A percentile compares a stretch with the other conserved stretches of the same genome.
Evolutionary conservation across 257 asterid genomes (phyloP).

Genomic region (Petunia secreta): DNA sequence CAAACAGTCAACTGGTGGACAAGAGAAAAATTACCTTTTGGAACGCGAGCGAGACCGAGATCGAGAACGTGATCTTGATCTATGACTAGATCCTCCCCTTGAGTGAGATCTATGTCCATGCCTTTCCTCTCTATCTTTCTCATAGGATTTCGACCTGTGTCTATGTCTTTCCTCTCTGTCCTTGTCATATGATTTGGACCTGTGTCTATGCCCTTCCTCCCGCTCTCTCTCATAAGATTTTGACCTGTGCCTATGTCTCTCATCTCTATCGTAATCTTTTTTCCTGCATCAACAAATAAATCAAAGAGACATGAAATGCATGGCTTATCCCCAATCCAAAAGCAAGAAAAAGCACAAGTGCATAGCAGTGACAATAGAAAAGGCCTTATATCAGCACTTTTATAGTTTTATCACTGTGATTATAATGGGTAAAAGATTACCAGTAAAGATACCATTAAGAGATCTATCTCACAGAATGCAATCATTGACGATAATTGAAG

Average conservation of each 20-base stretch:
- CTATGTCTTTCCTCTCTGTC: constrained; percentile 28
- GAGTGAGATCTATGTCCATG: constrained; percentile 65
- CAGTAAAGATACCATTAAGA: too few species aligned
- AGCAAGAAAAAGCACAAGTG: not conserved
- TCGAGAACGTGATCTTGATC: constrained; percentile 70
- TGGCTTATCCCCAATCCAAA: not conserved
- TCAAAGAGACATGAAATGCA: not conserved
- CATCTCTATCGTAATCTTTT: constrained; percentile 45
- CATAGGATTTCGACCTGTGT: constrained; percentile 33
- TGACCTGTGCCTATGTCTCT: constrained; percentile 24
- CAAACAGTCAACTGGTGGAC: not conserved
- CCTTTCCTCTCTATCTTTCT: constrained; percentile 68
- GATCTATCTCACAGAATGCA: not conserved
- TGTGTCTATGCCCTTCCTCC: constrained; percentile 64
- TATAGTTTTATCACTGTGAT: not conserved
- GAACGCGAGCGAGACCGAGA: constrained; percentile 29
- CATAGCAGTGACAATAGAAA: not conserved
- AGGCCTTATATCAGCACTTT: not conserved
- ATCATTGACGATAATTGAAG: constrained; percentile 14
- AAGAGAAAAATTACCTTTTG: constrained; percentile 26
- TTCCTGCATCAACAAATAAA: constrained; percentile 52
- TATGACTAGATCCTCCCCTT: constrained; percentile 63
- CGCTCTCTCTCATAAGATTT: constrained; percentile 55
- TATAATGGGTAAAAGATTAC: constrained; percentile 9
- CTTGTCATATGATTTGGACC: constrained; percentile 42